Percentiles rank a stretch among this genome's conserved stretches.
Conservation (phyloP, 192 early-diverging fungal genomes). For the Coemansia biformis region DNA sequence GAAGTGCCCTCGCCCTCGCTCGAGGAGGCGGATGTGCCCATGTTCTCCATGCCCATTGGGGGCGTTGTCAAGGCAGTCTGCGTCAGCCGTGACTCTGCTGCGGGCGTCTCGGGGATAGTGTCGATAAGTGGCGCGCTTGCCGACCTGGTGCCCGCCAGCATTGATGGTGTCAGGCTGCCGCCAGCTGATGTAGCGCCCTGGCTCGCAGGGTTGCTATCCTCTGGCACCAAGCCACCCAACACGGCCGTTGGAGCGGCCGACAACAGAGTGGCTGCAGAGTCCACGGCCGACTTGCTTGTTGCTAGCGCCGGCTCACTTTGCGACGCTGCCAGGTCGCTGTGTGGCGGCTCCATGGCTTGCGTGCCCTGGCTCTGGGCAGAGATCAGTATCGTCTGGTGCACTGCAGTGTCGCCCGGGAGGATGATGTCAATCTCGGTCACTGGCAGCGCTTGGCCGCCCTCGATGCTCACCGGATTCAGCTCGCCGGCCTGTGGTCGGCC, state of each 20-base stretch:
- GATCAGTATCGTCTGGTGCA: constrained; percentile 38
- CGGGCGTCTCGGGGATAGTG: not conserved
- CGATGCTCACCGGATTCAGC: constrained; percentile 35
- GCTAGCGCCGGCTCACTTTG: too few species aligned
- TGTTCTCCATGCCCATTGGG: too few species aligned
- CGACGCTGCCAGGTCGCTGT: too few species aligned
- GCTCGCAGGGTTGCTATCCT: not conserved
- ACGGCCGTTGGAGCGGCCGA: too few species aligned
- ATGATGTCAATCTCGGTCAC: constrained; percentile 48
- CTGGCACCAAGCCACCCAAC: too few species aligned
- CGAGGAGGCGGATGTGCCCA: too few species aligned
- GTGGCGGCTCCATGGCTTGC: too few species aligned
- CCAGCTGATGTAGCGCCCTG: not conserved
- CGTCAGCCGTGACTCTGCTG: constrained; percentile 7
- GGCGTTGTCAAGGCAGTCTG: constrained; percentile 1
- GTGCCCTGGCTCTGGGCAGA: constrained; percentile 10
- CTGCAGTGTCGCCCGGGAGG: constrained; percentile 36
- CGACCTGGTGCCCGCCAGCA: constrained; percentile 8
- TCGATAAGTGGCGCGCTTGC: constrained; percentile 6
- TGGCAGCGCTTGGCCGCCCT: constrained; percentile 39
- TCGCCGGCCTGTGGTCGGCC: constrained; percentile 16
- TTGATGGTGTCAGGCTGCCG: constrained; percentile 2
- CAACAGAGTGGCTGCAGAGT: too few species aligned
- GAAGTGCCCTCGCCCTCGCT: too few species aligned
- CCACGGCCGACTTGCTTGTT: too few species aligned